Base-by-base conservation (phyloP, 129 eudicot species). In the Apium graveolens region DNA sequence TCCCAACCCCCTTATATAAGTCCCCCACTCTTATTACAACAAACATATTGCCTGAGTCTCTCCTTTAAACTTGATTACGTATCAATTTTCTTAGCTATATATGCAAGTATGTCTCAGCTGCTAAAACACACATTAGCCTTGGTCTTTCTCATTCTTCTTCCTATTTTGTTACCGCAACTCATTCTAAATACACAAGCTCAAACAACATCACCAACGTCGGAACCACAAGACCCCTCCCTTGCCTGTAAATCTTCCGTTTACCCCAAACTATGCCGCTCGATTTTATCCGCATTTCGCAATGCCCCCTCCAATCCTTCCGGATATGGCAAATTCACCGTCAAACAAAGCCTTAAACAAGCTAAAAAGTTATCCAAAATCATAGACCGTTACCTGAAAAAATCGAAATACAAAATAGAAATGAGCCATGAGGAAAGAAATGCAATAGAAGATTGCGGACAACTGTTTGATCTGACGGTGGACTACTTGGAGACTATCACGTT, bases 301-400 rank as follows among this genome's bases (percentile, higher is more conserved):
- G 45, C 76, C 11, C 76, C 76, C 10, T 72, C 76, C 0, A 43
- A 73, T 31, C 76, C 76, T 7, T 4, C 48, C 11, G 55, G 55
- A 32, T 73, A 73, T 13, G 76, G 76, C 24, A 43, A 73, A 73
- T 73, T 73, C 76, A 11, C 76, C 35, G 55, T 73, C 10, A 73
- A 73, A 43, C 39, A 43, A 73, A 73, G 76, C 57, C 76, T 73
- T 4, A 73, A 73, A 43, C 76, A 42, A 73, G 55, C 76, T 8
- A 27, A 42, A 73, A 73, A 3, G 18, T 9, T 73, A 0, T 73
- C 77, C 8, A 43, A 44, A 73, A n/a, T 42, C 55, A 73, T 73
- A 17, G 44, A 73, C 55, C 11, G 12, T 6, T 73, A 73, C 12
- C 16, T 73, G 9, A 13, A 44, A 29, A 73, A 73, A 24, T 38